These are phyloP conservation scores for Tetrahymena borealis DNA, from an alignment of 73 alveolate genomes.

Conservation along the genomic window DNA sequence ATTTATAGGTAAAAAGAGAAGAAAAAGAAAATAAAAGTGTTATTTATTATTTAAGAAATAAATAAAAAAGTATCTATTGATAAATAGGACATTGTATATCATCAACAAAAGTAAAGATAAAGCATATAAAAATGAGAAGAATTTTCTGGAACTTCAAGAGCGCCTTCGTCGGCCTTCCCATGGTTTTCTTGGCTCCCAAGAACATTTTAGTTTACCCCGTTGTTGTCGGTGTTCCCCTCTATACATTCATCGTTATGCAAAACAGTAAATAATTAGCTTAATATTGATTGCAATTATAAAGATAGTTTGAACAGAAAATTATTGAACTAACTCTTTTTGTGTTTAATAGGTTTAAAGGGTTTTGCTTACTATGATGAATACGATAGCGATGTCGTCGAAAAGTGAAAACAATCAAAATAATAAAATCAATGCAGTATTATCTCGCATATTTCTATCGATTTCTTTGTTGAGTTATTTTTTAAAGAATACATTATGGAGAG, in stretches of 20 bases:
- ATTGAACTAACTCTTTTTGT: background rate
- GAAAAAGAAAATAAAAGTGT: background rate
- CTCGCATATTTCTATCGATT: background rate
- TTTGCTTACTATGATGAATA: background rate
- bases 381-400: background rate
- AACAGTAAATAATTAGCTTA: background rate
- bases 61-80: background rate
- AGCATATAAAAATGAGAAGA: background rate
- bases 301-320: background rate
- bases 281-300: background rate
- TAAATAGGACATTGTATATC: background rate
- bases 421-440: background rate
- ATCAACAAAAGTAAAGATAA: background rate
- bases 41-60: background rate
- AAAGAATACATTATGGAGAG: too few relatives aligned
- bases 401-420: background rate
- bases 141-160: constrained; percentile 1
- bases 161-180: background rate
- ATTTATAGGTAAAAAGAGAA: background rate
- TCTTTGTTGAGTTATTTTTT: too few relatives aligned
- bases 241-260: background rate
- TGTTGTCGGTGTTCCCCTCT: background rate
- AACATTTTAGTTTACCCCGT: background rate
- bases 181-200: background rate
- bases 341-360: background rate